Percentiles rank a stretch among this genome's conserved stretches.
These are phyloP conservation scores for Clonostachys chloroleuca DNA, from an alignment of 2,329 filamentous ascomycete genomes.

Conservation along the genomic window DNA sequence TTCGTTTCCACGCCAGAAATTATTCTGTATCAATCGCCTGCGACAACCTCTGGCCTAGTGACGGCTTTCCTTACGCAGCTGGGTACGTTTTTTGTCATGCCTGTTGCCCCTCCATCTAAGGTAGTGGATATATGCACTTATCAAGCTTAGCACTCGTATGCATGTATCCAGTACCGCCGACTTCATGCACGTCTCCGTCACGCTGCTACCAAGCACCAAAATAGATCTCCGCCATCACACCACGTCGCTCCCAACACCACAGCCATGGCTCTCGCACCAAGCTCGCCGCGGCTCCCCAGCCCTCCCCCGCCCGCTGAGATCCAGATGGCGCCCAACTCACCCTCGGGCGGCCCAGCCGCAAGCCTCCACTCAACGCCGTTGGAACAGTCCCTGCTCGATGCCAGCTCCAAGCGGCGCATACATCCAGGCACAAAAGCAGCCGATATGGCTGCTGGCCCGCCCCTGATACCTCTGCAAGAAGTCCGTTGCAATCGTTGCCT, in stretches of 20 bases:
- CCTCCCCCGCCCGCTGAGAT: slow-evolving; percentile 94
- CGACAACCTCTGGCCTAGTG: too few species aligned
- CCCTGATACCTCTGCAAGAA: slow-evolving; percentile 79
- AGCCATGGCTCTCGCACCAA: slow-evolving; percentile 59
- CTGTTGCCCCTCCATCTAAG: background rate
- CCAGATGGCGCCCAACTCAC: slow-evolving; percentile 79
- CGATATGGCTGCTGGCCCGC: slow-evolving; percentile 90
- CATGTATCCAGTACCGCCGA: too few species aligned
- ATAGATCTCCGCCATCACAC: background rate
- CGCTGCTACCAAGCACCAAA: background rate
- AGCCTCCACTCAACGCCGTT: slow-evolving; percentile 57
- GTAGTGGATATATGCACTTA: slow-evolving; percentile 13
- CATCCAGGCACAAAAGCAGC: slow-evolving; percentile 87
- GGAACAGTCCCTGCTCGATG: slow-evolving; percentile 61
- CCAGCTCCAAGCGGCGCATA: slow-evolving; percentile 77
- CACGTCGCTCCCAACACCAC: background rate
- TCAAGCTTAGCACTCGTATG: slow-evolving; percentile 4
- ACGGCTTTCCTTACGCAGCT: background rate
- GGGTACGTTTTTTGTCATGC: background rate
- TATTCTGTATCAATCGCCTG: background rate
- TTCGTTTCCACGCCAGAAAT: background rate
- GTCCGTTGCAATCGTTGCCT: slow-evolving; percentile 38
- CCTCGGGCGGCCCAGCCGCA: slow-evolving; percentile 50
- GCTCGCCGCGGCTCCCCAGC: slow-evolving; percentile 88
- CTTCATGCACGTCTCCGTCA: background rate